Evolutionary conservation across 805 yeast genomes (phyloP), one percentile per base, ranked within the genome.

Genomic region (Jamesozyma gamospora): DNA sequence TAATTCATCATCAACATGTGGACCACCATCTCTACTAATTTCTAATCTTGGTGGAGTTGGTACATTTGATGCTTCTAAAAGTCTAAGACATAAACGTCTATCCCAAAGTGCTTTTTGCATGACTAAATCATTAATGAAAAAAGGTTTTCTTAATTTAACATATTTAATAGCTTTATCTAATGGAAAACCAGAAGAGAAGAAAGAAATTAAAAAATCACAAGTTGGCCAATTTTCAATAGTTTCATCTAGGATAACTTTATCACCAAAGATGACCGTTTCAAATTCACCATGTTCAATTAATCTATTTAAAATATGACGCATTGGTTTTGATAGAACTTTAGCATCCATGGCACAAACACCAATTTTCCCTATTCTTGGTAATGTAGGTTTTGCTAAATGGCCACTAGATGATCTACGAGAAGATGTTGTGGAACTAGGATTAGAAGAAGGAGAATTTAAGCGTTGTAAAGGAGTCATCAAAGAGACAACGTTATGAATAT

Each of bases 331-430:
- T 55, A 94, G 71, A 2, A 88, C 98, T 62, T 92, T 92, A 43
- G 88, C 80, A 62, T 92, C 99, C 96, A 92, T 88, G 10, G 99
- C 99, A 65, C 99, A 92, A 1, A 92, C 95, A 39, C 99, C 99
- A 50, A 92, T 85, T 49, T 85, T 88, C 30, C 98, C 97, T 47
- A 88, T 76, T 48, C 72, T 77, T 3, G 84, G 85, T 37, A 78
- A 53, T 46, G 71, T 70, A 3, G 78, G 47, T 32, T 52, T 54
- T 1, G 35, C 16, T 10, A 40, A 45, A 15, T 49, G 47, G 7
- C 54, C 41, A 1, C 64, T 57, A 2, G 59, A 45, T 32, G 50
- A 58, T 31, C 62, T 47, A 4, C 63, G 47, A 4, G 63, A 57
- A 2, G 57, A 47, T 1, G 52, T 39, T 10, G 49, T 47, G 3